Evolutionary conservation across 768 basidiomycete species (phyloP), one percentile per base, ranked within the genome.

Genomic region (Phylloporus sp.): DNA sequence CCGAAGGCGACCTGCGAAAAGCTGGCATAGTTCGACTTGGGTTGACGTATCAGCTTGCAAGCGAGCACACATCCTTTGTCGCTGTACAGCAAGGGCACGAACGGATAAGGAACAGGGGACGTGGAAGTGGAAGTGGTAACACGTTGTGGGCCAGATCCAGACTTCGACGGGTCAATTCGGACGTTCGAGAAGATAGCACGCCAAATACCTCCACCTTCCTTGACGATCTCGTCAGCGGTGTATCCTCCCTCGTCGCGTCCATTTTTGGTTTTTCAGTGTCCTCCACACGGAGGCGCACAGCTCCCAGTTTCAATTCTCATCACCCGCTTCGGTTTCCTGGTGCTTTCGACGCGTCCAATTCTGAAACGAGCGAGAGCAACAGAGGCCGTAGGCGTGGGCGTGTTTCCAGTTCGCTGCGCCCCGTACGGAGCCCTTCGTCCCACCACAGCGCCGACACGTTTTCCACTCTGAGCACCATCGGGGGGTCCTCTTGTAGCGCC

Each of bases 31-130:
- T 80, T 10, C 68, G 70, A 29, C 68, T 82, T 2, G 81, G 78
- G 6, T 61, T 70, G 48, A 61, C 60, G 24, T 82, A 82, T 50
- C 73, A 75, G 46, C 69, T 84, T 34, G 72, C 69, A 1, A 82
- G 75, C 58, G 55, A 57, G 32, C 60, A 74, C 48, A 84, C 81
- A 0, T 79, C 78, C 2, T 84, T 82, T 53, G 65, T 84, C 35
- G 81, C 78, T 1, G 65, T 78, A 2, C 75, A 78, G 44, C 56
- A 49, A 29, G 68, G 64, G n/a, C 55, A 44, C 3, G 66, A 56
- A 38, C 47, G 23, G 27, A 24, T 10, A 24, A 54, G 63, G 40
- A 18, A 14, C 9, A 42, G 38, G 26, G 45, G 42, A 11, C 38
- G 18, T 37, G 9, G 49, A 28, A 31, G 18, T 37, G 9, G 49